A percentile compares a stretch with the other conserved stretches of the same genome.
Evolutionary conservation across 2,329 filamentous ascomycete genomes (phyloP).

Genomic region (Colletotrichum euphorbiae): DNA sequence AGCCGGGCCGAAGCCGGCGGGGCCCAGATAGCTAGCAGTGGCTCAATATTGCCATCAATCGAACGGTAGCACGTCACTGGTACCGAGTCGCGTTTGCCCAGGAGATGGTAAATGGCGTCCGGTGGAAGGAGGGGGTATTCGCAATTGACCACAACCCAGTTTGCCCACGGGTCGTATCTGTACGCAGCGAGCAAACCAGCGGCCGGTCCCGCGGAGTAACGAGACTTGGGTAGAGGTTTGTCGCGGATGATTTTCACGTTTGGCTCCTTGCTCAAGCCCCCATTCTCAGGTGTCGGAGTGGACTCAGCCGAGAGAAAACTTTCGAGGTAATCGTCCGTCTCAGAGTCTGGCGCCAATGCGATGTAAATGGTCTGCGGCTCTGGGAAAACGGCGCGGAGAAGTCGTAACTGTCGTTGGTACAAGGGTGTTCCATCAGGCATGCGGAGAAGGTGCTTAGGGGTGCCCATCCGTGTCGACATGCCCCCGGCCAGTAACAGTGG

Average conservation of each 20-base stretch:
- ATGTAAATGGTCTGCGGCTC: slow-evolving; percentile 44
- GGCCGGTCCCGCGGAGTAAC: slow-evolving; percentile 33
- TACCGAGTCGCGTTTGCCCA: slow-evolving; percentile 40
- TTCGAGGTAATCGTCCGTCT: slow-evolving; percentile 30
- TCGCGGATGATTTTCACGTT: slow-evolving; percentile 23
- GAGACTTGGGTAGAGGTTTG: background rate
- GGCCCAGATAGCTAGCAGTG: slow-evolving; percentile 51
- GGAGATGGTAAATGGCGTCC: slow-evolving; percentile 45
- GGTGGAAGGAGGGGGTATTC: slow-evolving; percentile 49
- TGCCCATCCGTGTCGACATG: slow-evolving; percentile 47
- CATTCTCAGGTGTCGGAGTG: slow-evolving; percentile 15
- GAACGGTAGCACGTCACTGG: slow-evolving; percentile 51
- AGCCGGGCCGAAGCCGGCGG: slow-evolving; percentile 46
- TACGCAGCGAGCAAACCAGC: slow-evolving; percentile 48
- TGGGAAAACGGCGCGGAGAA: slow-evolving; percentile 43
- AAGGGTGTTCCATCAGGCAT: slow-evolving; percentile 45
- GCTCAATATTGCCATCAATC: slow-evolving; percentile 46
- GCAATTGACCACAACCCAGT: slow-evolving; percentile 50
- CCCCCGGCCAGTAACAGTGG: slow-evolving; percentile 49
- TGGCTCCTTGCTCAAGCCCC: background rate
- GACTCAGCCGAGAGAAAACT: slow-evolving; percentile 26
- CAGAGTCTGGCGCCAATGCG: slow-evolving; percentile 41
- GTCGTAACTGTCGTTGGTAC: slow-evolving; percentile 45
- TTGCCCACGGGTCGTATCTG: slow-evolving; percentile 41
- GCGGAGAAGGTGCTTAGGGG: slow-evolving; percentile 48